Conservation (phyloP, 495 filamentous ascomycete genomes). For the Penicillium antarcticum region DNA sequence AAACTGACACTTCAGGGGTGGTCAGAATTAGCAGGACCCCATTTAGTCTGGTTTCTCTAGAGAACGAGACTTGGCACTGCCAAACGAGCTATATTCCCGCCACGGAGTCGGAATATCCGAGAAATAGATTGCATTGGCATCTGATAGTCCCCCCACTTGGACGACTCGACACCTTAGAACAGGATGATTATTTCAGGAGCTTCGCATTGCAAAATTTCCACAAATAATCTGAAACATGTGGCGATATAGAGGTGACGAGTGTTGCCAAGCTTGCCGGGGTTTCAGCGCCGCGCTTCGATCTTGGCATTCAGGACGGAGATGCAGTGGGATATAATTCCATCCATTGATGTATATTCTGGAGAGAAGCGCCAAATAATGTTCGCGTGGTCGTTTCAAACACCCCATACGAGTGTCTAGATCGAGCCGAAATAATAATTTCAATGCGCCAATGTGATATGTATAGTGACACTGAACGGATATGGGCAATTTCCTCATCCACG, state of each 20-base stretch:
- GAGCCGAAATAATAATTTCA: too few species aligned
- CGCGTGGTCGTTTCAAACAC: too few species aligned
- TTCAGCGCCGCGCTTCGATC: constrained; percentile 2
- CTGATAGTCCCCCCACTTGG: too few species aligned
- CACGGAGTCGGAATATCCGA: neutral
- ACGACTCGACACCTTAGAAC: neutral
- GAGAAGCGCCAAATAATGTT: too few species aligned
- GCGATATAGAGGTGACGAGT: neutral
- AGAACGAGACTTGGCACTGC: neutral
- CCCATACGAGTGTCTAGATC: too few species aligned
- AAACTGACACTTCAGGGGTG: neutral
- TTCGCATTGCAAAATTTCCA: constrained; percentile 4
- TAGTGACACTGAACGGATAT: too few species aligned
- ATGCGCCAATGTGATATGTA: too few species aligned
- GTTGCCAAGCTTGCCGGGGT: constrained; percentile 4
- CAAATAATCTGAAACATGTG: constrained; percentile 4
- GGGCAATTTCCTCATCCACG: too few species aligned
- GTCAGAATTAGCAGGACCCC: neutral
- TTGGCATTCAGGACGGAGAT: constrained; percentile 6
- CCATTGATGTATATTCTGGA: neutral
- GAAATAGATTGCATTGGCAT: neutral
- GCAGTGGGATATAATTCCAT: constrained; percentile 3
- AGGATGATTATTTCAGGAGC: neutral
- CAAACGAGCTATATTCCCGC: neutral
- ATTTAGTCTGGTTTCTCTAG: neutral